A percentile compares a stretch with the other conserved stretches of the same genome.
Conservation (phyloP, 1,284 basidiomycete species). For the Moniliophthora roreri region DNA sequence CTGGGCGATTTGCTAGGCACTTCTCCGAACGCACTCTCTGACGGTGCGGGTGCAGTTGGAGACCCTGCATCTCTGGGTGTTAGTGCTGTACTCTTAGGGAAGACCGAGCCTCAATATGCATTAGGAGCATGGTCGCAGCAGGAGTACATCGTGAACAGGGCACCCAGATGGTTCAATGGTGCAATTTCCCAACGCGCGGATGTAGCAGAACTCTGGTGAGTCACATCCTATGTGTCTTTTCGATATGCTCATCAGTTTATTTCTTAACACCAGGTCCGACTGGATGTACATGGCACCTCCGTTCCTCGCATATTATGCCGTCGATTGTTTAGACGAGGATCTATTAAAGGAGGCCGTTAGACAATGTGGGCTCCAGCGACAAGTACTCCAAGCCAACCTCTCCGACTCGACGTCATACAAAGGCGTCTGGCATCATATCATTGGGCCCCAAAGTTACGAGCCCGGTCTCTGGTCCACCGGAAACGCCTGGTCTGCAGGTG, state of each 20-base stretch:
- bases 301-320: conserved; percentile 57
- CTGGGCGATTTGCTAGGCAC: conserved; percentile 36
- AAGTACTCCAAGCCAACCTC: conserved; percentile 40
- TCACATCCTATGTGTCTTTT: conserved; percentile 4
- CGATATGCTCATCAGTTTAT: no score
- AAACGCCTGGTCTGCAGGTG: conserved; percentile 40
- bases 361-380: conserved; percentile 46
- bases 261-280: conserved; percentile 46
- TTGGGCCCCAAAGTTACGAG: conserved; percentile 42
- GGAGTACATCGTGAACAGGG: conserved; percentile 36
- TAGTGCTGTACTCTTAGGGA: conserved; percentile 37
- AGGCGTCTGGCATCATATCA: conserved; percentile 49
- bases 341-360: conserved; percentile 44
- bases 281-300: conserved; percentile 64
- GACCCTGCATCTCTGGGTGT: conserved; percentile 47
- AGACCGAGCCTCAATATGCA: conserved; percentile 27
- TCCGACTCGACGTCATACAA: conserved; percentile 13
- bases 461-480: conserved; percentile 54
- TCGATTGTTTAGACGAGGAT: conserved; percentile 37
- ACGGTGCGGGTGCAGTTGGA: conserved; percentile 39
- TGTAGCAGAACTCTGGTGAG: conserved; percentile 44
- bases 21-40: conserved; percentile 31
- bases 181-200: conserved; percentile 51
- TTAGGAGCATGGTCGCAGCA: conserved; percentile 29
- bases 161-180: conserved; percentile 45